Evolutionary conservation across 345 rosid species (phyloP), one percentile per base, ranked within the genome.

Genomic region (Populus ilicifolia): DNA sequence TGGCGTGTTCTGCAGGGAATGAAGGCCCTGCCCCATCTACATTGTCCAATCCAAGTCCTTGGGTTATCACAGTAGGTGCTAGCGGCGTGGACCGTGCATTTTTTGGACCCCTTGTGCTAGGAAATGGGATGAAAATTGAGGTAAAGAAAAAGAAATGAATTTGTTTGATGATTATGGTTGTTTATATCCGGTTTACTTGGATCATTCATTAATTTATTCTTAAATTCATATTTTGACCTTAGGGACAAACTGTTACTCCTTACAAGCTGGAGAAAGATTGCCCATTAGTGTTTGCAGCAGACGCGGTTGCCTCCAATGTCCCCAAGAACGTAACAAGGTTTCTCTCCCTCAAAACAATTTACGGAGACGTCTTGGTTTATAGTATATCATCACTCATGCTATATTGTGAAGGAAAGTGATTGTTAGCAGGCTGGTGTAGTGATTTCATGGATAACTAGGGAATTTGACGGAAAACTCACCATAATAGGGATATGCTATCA

Each of bases 11-110:
- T 13, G 99, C 96, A 0, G 99, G 99, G 0, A 95, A 95, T 71
- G 33, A 20, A 1, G 99, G 99, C 0, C 99, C 99, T 14, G 67
- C 83, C 8, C 89, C 92, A 0, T 77, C 85, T 38, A 86, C 92
- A 4, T 74, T 92, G 69, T 87, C 96, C 0, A 95, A 95, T 75
- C 46, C 80, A 0, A 91, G 93, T 6, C 99, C 98, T 4, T 93
- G 99, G 98, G 68, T 90, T 25, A 86, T 90, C 21, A 95, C 99
- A 0, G 96, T 93, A 0, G 90, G 93, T 41, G 98, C 99, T 71
- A 91, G 94, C 81, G 85, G 86, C 75, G 25, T 95, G 35, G 99
- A 95, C 76, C 92, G 99, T 14, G 75, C 72, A 44, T 90, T 90
- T 62, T 12, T 73, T 0, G 86, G 85, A 0, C 86, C 89, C 46